Conservation (phyloP, 257 asterid species). For the Solanum tarapatanum region DNA sequence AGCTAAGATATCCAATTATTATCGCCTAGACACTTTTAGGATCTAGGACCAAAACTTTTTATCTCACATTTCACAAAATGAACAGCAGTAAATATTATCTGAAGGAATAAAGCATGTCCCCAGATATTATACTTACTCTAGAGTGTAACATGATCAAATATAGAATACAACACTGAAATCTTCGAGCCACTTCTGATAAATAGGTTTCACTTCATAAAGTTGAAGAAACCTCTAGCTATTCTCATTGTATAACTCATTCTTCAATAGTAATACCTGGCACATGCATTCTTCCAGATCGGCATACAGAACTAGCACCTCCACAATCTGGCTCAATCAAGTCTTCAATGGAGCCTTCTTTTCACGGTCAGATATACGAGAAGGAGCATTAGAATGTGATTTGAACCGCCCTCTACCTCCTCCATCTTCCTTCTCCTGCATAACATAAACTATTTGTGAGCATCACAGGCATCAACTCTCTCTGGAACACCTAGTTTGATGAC, state of each 20-base stretch:
- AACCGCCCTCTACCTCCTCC: slow-evolving; percentile 88
- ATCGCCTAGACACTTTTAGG: background rate
- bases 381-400: slow-evolving; percentile 78
- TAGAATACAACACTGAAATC: background rate
- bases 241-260: background rate
- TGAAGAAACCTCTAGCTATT: background rate
- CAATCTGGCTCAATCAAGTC: slow-evolving; percentile 19
- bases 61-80: background rate
- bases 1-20: background rate
- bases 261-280: background rate
- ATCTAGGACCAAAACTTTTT: background rate
- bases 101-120: background rate
- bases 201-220: background rate
- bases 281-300: background rate
- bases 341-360: slow-evolving; percentile 93
- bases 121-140: background rate
- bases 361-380: slow-evolving; percentile 83
- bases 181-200: background rate
- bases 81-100: background rate
- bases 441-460: background rate
- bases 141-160: background rate
- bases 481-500: background rate
- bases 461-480: background rate
- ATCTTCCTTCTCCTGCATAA: slow-evolving; percentile 60
- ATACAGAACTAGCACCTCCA: background rate